Base-by-base conservation (phyloP, 75 land plant genomes). In the Picea glauca region DNA sequence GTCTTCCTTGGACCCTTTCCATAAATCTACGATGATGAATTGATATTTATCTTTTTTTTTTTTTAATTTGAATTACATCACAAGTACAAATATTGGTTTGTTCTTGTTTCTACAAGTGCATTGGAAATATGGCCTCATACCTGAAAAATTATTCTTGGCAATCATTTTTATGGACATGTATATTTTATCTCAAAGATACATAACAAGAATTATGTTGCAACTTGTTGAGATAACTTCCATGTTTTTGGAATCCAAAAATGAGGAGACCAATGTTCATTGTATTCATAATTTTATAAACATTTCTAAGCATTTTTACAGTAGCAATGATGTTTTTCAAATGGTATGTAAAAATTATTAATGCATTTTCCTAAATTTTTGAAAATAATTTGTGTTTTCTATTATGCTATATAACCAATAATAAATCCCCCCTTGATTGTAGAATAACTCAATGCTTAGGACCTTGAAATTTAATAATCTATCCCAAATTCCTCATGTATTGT, bases 201-300 rank as follows among this genome's bases (percentile, higher is more conserved):
- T 91, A 1, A 75, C 82, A 43, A 85, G 93, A 72, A 94, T 90
- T 85, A 80, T 84, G 15, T 85, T 94, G 30, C 96, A 94, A 80
- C 88, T 94, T 12, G 93, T 94, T 76, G 96, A 93, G 4, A 81
- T 94, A 5, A 94, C 93, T 18, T 90, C 92, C 43, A 83, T 94
- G 96, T 90, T 94, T 30, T 81, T 94, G 33, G 96, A 93, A 0
- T 93, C 89, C 82, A 94, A 94, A 54, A 90, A 94, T 72, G 96
- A 91, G 79, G 96, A 93, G 72, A 87, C 90, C 30, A 84, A 83
- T 65, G 93, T 88, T 77, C 96, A 93, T 59, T 83, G 80, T 2
- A 85, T 92, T 6, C 80, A 86, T 20, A 90, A 92, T 81, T 87
- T 92, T 33, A 84, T 92, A 23, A 30, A 83, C 72, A 86, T 92